phyloP scores from a whole-genome alignment of 2,329 filamentous ascomycete species.

The Fusarium annulatum region DNA sequence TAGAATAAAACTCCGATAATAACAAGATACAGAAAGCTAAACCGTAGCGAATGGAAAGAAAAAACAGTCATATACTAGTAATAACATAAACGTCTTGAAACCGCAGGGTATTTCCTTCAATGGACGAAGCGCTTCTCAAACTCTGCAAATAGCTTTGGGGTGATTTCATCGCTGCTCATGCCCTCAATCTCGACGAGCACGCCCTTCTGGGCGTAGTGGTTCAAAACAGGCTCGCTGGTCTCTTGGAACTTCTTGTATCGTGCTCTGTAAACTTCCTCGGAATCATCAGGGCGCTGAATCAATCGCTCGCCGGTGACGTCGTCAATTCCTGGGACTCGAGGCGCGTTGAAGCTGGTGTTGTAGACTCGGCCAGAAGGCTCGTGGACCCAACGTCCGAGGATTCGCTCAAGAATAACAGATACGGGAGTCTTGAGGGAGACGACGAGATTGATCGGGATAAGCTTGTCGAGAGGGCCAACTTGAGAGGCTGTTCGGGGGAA shows the following conservation, averaged over 20 bases:
- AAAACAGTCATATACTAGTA: slow-evolving; percentile 20
- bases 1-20: slow-evolving; percentile 35
- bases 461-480: slow-evolving; percentile 78
- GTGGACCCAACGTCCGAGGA: slow-evolving; percentile 93
- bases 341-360: slow-evolving; percentile 92
- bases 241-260: slow-evolving; percentile 87
- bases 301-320: slow-evolving; percentile 91
- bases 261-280: slow-evolving; percentile 84
- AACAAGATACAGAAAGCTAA: slow-evolving; percentile 7
- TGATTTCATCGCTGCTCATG: slow-evolving; percentile 94
- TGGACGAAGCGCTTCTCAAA: slow-evolving; percentile 78
- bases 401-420: slow-evolving; percentile 87
- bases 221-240: slow-evolving; percentile 83
- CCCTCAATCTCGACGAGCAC: slow-evolving; percentile 89
- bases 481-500: slow-evolving; percentile 91
- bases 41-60: slow-evolving; percentile 13
- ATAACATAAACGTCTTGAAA: slow-evolving; percentile 21
- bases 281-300: slow-evolving; percentile 86
- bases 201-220: slow-evolving; percentile 87
- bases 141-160: slow-evolving; percentile 85
- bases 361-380: slow-evolving; percentile 91
- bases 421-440: slow-evolving; percentile 88
- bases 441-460: slow-evolving; percentile 95
- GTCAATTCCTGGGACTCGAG: slow-evolving; percentile 82
- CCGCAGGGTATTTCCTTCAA: slow-evolving; percentile 31